Evolutionary conservation across 768 basidiomycete species (phyloP).

Genomic region (Mycena olivaceomarginata): DNA sequence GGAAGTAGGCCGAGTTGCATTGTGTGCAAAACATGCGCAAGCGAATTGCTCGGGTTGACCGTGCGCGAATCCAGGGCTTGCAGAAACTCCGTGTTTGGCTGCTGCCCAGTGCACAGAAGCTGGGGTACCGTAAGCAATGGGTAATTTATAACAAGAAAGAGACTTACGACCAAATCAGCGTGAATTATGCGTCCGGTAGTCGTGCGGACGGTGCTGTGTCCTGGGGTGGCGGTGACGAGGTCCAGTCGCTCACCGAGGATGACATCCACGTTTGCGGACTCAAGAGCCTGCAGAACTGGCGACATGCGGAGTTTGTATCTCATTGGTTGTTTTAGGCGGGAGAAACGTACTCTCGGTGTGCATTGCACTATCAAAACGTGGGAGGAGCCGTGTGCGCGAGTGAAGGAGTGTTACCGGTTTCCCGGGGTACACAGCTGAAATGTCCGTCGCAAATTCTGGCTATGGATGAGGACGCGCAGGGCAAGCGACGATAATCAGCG

Average conservation of each 20-base stretch:
- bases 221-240: constrained; percentile 52
- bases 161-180: constrained; percentile 72
- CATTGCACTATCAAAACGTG: constrained; percentile 70
- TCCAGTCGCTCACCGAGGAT: constrained; percentile 75
- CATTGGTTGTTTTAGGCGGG: too few relatives aligned
- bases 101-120: constrained; percentile 79
- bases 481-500: neutral
- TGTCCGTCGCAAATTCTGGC: constrained; percentile 80
- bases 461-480: neutral
- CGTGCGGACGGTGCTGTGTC: constrained; percentile 64
- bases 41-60: constrained; percentile 60
- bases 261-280: constrained; percentile 66
- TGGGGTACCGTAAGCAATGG: constrained; percentile 41
- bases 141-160: too few relatives aligned
- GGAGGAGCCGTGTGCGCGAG: constrained; percentile 72
- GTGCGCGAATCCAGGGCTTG: constrained; percentile 62
- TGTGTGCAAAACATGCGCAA: constrained; percentile 68
- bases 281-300: constrained; percentile 61
- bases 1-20: constrained; percentile 66
- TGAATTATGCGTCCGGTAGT: constrained; percentile 68
- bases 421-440: constrained; percentile 69
- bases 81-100: constrained; percentile 72
- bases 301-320: neutral
- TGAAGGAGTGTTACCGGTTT: constrained; percentile 77
- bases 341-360: constrained; percentile 68